Percentiles rank a stretch among this genome's conserved stretches.
These are phyloP conservation scores for Irineochytrium annulatum DNA, from an alignment of 192 early-diverging fungal genomes.

Conservation along the genomic window DNA sequence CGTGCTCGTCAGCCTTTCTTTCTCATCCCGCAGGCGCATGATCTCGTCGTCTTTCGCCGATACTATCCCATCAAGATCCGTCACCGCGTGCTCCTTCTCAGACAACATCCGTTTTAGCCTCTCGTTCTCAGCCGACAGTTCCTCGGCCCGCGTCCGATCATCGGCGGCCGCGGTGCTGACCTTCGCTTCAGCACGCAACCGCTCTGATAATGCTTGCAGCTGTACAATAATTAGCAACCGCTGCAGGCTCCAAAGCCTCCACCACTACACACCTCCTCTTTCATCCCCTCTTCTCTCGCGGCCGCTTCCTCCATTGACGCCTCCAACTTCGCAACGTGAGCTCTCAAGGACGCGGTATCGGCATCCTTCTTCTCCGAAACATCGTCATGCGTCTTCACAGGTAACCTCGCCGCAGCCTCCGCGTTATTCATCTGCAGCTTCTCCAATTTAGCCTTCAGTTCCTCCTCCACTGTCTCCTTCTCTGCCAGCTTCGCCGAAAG, in stretches of 20 bases:
- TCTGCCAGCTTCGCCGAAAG: constrained; percentile 4
- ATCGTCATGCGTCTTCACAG: no score
- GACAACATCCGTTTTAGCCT: no score
- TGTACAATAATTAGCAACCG: no score
- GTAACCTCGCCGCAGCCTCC: no score
- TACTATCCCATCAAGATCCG: not conserved
- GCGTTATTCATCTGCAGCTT: no score
- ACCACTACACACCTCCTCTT: no score
- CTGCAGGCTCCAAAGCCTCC: no score
- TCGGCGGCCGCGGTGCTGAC: not conserved
- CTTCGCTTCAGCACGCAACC: no score
- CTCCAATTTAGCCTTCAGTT: not conserved
- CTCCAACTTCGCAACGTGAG: no score
- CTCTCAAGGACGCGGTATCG: no score
- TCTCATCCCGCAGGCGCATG: not conserved
- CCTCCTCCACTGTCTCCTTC: not conserved
- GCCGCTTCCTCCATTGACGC: not conserved
- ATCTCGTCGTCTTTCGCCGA: not conserved
- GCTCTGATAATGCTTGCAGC: no score
- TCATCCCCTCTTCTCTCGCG: not conserved
- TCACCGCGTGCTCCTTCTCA: not conserved
- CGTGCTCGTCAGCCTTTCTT: not conserved
- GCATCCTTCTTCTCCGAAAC: no score
- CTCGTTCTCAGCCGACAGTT: not conserved
- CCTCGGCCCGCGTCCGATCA: not conserved